Evolutionary conservation across 1,284 basidiomycete genomes (phyloP), one percentile per base, ranked within the genome.

Genomic region (Leccinum huronense): DNA sequence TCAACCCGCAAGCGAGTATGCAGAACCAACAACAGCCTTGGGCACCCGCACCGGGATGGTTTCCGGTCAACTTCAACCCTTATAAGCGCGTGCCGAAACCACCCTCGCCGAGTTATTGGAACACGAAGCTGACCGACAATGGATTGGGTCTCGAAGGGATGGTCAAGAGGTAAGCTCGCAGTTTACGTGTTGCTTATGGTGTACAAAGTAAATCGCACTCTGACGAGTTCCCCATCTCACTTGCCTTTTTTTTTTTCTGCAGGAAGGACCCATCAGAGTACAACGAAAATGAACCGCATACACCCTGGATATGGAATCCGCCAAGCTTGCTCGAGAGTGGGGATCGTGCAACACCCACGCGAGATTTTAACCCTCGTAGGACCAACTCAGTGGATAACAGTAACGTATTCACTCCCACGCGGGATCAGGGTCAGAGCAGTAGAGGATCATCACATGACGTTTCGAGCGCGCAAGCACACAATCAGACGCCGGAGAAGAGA

Each of bases 141-240:
- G 86, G 86, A 0, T 76, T 91, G 3, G 87, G 86, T 48, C 77
- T 91, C 27, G 78, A 83, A 68, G 81, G 84, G 62, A 89, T 90
- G 87, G 80, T 87, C 57, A 72, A 69, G 66, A 81, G 81, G 88
- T 90, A 72, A 66, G 86, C 81, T 81, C 31, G 56, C 36, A 5
- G 57, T 66, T 45, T 60, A 31, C n/a, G 16, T 60, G 34, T 19
- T 58, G 40, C 48, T 7, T 40, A 57, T 30, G 27, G 60, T n/a
- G 48, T 61, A 40, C n/a, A 14, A 48, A 42, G 31, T 48, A 10
- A 63, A 64, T 61, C 55, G 59, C 38, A 56, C 40, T 60, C 59
- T 70, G 60, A 70, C 42, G 33, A 53, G 3, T 11, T 16, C 51
- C 38, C 2, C 38, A 58, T 55, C 61, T 42, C 60, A 65, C 42